phyloP scores from a whole-genome alignment of 2,329 filamentous ascomycete species.

The Tolypocladium nubicola region DNA sequence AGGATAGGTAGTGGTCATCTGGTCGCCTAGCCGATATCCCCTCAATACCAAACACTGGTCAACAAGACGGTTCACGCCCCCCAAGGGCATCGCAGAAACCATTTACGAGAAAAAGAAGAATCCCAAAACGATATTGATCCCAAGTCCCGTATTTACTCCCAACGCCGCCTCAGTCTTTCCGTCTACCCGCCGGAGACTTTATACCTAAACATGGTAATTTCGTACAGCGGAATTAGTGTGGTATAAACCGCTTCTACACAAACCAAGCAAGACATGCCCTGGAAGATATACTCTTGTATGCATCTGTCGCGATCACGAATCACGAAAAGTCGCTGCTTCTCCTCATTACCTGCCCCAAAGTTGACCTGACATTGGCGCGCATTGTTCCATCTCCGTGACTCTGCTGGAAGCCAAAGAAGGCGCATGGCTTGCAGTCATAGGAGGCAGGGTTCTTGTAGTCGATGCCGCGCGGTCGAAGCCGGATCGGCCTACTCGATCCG shows the following conservation, averaged over 20 bases:
- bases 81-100: background rate
- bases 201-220: background rate
- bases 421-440: background rate
- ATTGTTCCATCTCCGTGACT: background rate
- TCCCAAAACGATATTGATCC: background rate
- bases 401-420: background rate
- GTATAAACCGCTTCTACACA: background rate
- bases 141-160: background rate
- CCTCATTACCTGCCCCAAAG: background rate
- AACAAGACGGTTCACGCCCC: no score
- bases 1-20: no score
- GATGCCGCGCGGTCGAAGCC: background rate
- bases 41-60: no score
- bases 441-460: background rate
- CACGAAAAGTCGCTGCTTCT: background rate
- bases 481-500: background rate
- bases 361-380: background rate
- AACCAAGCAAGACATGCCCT: background rate
- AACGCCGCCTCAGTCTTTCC: background rate
- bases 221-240: background rate
- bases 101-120: background rate
- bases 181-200: background rate
- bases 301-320: background rate
- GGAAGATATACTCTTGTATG: background rate
- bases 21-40: background rate